Conservation (phyloP, 257 asterid genomes). For the Primulina tabacum region DNA sequence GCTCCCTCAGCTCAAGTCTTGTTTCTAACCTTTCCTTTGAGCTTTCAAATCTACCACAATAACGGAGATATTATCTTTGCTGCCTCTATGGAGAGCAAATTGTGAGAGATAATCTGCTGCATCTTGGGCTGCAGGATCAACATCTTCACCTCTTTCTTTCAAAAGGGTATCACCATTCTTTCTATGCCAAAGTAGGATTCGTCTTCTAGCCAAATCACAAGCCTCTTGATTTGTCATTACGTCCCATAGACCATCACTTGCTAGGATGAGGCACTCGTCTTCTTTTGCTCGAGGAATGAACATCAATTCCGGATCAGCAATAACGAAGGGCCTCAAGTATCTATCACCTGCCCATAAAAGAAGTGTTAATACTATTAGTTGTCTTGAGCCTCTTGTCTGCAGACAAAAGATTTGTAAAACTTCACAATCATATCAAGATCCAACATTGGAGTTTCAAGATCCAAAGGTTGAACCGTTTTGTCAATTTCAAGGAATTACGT, state of each 20-base stretch:
- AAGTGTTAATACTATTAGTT: background rate
- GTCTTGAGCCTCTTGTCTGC: background rate
- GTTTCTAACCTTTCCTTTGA: constrained; percentile 54
- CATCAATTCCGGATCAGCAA: constrained; percentile 66
- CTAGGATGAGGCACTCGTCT: constrained; percentile 69
- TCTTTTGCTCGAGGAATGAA: constrained; percentile 52
- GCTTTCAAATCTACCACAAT: constrained; percentile 69
- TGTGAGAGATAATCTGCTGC: constrained; percentile 61
- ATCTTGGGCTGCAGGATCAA: constrained; percentile 63
- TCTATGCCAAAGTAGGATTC: constrained; percentile 62
- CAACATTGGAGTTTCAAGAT: background rate
- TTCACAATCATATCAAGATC: background rate
- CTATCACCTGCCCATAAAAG: constrained; percentile 54
- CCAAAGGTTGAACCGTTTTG: background rate
- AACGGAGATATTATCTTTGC: constrained; percentile 66
- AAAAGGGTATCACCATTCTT: constrained; percentile 39
- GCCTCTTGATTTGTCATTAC: constrained; percentile 71
- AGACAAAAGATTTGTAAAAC: background rate
- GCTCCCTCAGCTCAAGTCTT: constrained; percentile 21
- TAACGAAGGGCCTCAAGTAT: constrained; percentile 61
- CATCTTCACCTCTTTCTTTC: constrained; percentile 37
- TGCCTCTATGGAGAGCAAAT: constrained; percentile 61
- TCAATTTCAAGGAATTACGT: background rate
- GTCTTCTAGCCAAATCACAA: constrained; percentile 62
- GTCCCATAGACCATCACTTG: constrained; percentile 76